phyloP scores from a whole-genome alignment of 202 grass and related monocot species.

The Schoenoplectus tabernaemontani region DNA sequence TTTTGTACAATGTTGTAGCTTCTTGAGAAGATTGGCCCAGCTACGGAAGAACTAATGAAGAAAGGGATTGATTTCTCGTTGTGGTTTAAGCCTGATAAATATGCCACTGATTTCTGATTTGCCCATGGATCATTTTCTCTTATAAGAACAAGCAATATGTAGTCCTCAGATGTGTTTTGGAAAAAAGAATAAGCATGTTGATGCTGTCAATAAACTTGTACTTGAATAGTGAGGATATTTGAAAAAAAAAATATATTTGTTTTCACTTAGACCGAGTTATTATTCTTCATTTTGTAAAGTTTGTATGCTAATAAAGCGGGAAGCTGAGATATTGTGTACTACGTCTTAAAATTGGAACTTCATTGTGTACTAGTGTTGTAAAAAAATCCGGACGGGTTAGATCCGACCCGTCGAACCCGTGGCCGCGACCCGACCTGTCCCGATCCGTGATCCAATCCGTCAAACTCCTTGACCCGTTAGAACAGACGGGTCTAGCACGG shows the following conservation, averaged over 20 bases:
- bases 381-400: no score
- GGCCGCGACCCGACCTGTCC: no score
- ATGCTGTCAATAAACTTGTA: neutral
- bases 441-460: no score
- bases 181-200: neutral
- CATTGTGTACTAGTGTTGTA: no score
- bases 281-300: neutral
- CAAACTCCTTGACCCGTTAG: no score
- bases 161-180: neutral
- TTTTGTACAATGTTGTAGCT: constrained; percentile 48
- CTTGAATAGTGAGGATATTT: neutral
- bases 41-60: constrained; percentile 85
- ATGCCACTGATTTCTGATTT: constrained; percentile 64
- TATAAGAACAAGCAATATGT: neutral
- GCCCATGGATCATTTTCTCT: neutral
- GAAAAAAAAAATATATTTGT: neutral
- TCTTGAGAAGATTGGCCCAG: constrained; percentile 66
- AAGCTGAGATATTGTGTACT: neutral
- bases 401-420: no score
- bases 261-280: no score
- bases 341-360: no score
- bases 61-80: constrained; percentile 89
- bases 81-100: constrained; percentile 86
- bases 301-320: neutral
- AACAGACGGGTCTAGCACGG: no score